A percentile compares a stretch with the other conserved stretches of the same genome.
Evolutionary conservation across 129 eudicot genomes (phyloP).

Genomic region (Artemisia annua): DNA sequence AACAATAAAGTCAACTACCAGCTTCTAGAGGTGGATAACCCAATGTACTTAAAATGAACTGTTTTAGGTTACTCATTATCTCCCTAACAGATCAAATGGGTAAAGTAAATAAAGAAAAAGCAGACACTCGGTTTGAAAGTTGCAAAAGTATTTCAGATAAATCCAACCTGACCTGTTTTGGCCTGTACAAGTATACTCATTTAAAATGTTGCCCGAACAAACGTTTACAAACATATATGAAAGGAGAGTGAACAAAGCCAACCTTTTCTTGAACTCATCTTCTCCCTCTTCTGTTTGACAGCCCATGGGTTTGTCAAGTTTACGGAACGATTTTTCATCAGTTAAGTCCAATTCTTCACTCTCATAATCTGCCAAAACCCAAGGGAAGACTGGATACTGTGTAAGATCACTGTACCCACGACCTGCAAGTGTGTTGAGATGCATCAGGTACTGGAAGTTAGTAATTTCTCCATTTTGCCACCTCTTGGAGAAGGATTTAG

Average conservation of each 20-base stretch:
- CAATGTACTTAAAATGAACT: too few relatives aligned
- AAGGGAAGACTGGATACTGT: constrained; percentile 97
- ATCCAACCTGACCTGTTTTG: too few relatives aligned
- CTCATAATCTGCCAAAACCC: constrained; percentile 97
- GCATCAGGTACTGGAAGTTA: constrained; percentile 98
- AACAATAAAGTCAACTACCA: neutral
- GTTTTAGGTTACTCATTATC: too few relatives aligned
- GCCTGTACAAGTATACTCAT: too few relatives aligned
- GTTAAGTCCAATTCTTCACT: constrained; percentile 73
- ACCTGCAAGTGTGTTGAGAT: constrained; percentile 97
- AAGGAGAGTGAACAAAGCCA: constrained; percentile 6
- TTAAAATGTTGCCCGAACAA: too few relatives aligned
- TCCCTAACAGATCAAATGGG: too few relatives aligned
- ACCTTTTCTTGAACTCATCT: constrained; percentile 97
- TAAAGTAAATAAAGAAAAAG: too few relatives aligned
- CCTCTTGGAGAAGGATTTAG: constrained; percentile 91
- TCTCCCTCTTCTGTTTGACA: constrained; percentile 93
- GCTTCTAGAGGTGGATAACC: neutral
- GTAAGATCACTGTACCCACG: constrained; percentile 99
- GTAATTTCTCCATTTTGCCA: constrained; percentile 99
- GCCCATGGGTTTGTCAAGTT: constrained; percentile 94
- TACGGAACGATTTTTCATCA: constrained; percentile 80
- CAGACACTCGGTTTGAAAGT: too few relatives aligned
- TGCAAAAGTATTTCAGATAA: too few relatives aligned
- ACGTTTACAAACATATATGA: too few relatives aligned